phyloP scores from a whole-genome alignment of 352 stramenopile species.

The Phytophthora fragariae region DNA sequence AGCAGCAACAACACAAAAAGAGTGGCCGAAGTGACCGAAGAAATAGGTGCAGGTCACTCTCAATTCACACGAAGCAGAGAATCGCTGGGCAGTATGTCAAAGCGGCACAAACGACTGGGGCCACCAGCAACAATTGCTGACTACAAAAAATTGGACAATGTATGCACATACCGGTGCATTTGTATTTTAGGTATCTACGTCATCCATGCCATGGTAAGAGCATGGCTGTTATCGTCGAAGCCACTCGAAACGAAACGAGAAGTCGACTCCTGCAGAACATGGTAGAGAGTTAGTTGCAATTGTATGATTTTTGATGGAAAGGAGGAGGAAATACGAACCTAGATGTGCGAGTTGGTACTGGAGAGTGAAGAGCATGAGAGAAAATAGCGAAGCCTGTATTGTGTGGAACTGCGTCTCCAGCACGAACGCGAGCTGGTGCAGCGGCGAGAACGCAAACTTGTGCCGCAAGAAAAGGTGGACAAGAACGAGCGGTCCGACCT shows the following conservation, averaged over 20 bases:
- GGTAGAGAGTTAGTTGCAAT: background rate
- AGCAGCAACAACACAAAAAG: too few relatives aligned
- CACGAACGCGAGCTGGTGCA: conserved; percentile 19
- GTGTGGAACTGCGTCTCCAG: conserved; percentile 1
- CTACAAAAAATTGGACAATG: too few relatives aligned
- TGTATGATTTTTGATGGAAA: too few relatives aligned
- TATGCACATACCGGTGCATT: too few relatives aligned
- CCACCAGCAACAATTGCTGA: too few relatives aligned
- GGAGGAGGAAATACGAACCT: background rate
- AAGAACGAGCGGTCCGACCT: conserved; percentile 3
- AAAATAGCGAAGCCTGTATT: conserved; percentile 2
- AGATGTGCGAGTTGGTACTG: conserved; percentile 15
- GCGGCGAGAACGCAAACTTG: conserved; percentile 8
- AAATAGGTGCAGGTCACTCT: too few relatives aligned
- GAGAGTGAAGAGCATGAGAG: background rate
- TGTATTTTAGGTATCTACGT: too few relatives aligned
- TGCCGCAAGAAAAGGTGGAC: conserved; percentile 1
- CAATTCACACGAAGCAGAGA: too few relatives aligned
- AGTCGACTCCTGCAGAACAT: background rate
- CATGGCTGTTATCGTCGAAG: background rate
- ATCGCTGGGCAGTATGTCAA: too few relatives aligned
- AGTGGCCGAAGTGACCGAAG: too few relatives aligned
- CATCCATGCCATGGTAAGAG: too few relatives aligned
- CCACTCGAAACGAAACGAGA: background rate
- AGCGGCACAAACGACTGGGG: too few relatives aligned